Evolutionary conservation across 2,329 filamentous ascomycete genomes (phyloP).

Genomic region (Domatiomyces globalis): DNA sequence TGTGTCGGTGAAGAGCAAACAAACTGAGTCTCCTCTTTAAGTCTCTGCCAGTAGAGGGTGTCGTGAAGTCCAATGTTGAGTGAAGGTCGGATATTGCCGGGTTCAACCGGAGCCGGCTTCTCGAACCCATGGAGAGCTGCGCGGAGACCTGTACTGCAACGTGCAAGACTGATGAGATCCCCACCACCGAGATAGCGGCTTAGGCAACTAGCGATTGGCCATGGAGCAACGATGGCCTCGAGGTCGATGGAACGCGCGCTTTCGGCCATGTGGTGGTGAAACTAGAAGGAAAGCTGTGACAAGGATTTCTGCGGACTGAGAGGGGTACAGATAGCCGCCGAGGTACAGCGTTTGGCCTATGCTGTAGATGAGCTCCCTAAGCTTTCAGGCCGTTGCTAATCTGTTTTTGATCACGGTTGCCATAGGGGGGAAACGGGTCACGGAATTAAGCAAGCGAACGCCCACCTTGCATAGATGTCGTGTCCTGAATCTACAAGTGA

Average conservation of each 20-base stretch:
- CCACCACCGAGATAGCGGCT: conserved; percentile 17
- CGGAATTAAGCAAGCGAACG: too few relatives aligned
- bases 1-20: conserved; percentile 19
- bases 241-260: conserved; percentile 1
- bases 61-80: conserved; percentile 20
- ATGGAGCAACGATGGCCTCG: conserved; percentile 17
- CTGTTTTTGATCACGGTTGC: too few relatives aligned
- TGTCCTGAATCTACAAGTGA: too few relatives aligned
- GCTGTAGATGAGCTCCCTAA: too few relatives aligned
- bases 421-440: too few relatives aligned
- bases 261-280: too few relatives aligned
- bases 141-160: conserved; percentile 17
- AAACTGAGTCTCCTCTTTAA: conserved; percentile 18
- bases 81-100: conserved; percentile 7
- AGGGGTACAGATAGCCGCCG: too few relatives aligned
- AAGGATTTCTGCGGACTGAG: too few relatives aligned
- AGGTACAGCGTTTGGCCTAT: too few relatives aligned
- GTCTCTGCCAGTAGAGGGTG: conserved; percentile 20
- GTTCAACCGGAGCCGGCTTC: not conserved
- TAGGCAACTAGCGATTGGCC: conserved; percentile 19
- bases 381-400: too few relatives aligned
- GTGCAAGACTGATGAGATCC: conserved; percentile 20
- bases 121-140: conserved; percentile 21
- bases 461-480: too few relatives aligned
- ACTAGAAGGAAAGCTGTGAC: too few relatives aligned